Conservation (phyloP, 805 yeast genomes). For the Myxozyma mucilagina region DNA sequence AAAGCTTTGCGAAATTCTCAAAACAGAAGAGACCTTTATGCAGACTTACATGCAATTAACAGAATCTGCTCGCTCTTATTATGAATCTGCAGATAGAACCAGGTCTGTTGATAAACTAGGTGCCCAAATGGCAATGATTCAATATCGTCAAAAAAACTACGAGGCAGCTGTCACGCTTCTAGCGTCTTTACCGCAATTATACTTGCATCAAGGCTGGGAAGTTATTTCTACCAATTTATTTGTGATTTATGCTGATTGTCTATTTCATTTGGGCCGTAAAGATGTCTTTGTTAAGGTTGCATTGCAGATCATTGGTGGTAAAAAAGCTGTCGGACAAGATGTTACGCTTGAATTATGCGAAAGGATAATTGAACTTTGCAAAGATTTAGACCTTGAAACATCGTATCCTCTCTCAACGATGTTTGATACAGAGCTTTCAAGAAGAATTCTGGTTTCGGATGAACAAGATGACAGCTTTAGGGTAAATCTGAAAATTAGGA, state of each 20-base stretch:
- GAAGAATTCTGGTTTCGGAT: slow-evolving; percentile 4
- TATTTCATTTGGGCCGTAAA: slow-evolving; percentile 40
- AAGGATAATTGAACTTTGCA: slow-evolving; percentile 7
- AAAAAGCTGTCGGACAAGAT: background rate
- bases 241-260: slow-evolving; percentile 66
- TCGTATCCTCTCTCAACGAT: slow-evolving; percentile 12
- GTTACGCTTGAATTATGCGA: slow-evolving; percentile 5
- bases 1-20: slow-evolving; percentile 37
- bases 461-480: slow-evolving; percentile 21
- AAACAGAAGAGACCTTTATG: slow-evolving; percentile 43
- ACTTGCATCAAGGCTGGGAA: slow-evolving; percentile 72
- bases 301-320: slow-evolving; percentile 19
- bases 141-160: slow-evolving; percentile 58
- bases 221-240: slow-evolving; percentile 65
- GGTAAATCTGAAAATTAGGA: slow-evolving; percentile 4
- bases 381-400: background rate
- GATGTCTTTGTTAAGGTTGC: slow-evolving; percentile 35
- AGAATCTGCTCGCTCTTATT: slow-evolving; percentile 55
- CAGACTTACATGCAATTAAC: slow-evolving; percentile 55
- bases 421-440: slow-evolving; percentile 4
- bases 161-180: slow-evolving; percentile 63
- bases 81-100: slow-evolving; percentile 53
- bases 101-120: slow-evolving; percentile 73
- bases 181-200: slow-evolving; percentile 67
- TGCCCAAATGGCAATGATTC: slow-evolving; percentile 73